phyloP scores from a whole-genome alignment of 75 land plant species.

The Cupressus sempervirens region DNA sequence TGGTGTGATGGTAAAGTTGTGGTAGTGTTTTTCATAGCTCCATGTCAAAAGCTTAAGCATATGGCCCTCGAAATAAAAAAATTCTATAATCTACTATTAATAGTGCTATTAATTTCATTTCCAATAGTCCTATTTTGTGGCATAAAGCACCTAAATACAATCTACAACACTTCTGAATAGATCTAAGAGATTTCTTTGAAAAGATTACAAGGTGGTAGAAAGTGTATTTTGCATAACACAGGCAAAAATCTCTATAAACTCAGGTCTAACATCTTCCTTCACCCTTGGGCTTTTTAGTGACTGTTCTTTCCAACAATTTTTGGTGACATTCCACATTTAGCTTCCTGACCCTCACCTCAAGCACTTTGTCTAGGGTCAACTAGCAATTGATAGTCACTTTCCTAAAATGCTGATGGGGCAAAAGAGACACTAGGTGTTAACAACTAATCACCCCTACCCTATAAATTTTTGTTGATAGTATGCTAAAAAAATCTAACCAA shows the following conservation, averaged over 20 bases:
- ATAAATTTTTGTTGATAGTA: too few species aligned
- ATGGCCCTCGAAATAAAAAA: too few species aligned
- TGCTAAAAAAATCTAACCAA: background rate
- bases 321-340: too few species aligned
- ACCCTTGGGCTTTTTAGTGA: background rate
- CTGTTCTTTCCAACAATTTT: background rate
- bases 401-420: background rate
- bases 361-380: background rate
- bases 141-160: background rate
- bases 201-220: background rate
- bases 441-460: background rate
- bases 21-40: too few species aligned
- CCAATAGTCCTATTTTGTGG: too few species aligned
- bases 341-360: background rate
- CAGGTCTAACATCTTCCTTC: background rate
- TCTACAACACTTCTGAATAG: background rate
- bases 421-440: background rate
- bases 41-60: too few species aligned
- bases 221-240: background rate
- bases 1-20: too few species aligned
- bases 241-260: background rate
- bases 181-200: background rate
- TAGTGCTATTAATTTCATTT: too few species aligned
- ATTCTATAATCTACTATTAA: too few species aligned
- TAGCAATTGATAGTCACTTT: background rate